phyloP scores from a whole-genome alignment of 345 rosid genomes.

The Gossypium thurberi region DNA sequence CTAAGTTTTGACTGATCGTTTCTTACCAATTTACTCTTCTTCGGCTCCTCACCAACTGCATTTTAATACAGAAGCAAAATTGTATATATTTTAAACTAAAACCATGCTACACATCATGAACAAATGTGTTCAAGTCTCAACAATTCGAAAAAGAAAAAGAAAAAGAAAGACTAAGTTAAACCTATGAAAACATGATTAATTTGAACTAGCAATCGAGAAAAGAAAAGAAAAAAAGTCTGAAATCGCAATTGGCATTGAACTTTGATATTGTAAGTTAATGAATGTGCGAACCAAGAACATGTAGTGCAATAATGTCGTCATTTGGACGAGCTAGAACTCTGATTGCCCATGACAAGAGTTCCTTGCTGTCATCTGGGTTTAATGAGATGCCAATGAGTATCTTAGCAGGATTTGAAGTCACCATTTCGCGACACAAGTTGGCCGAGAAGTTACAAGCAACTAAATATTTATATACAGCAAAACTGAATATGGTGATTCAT shows the following conservation, averaged over 20 bases:
- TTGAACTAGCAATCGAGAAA: too few species aligned
- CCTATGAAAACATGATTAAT: background rate
- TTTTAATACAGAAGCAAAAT: background rate
- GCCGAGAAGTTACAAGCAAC: background rate
- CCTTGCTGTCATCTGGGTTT: constrained; percentile 50
- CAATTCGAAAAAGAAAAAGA: too few species aligned
- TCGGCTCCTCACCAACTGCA: constrained; percentile 46
- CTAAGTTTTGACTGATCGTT: constrained; percentile 46
- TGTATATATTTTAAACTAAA: background rate
- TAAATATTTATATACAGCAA: background rate
- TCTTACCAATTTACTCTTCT: constrained; percentile 32
- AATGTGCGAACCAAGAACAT: constrained; percentile 52
- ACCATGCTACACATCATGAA: background rate
- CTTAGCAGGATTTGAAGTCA: constrained; percentile 36
- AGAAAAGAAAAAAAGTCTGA: background rate
- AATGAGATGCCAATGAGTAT: constrained; percentile 69
- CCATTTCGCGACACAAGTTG: constrained; percentile 31
- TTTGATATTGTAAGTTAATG: background rate
- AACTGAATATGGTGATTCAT: background rate
- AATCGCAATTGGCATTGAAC: background rate
- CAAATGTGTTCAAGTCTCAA: too few species aligned
- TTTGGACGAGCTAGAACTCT: constrained; percentile 62
- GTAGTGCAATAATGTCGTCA: constrained; percentile 67
- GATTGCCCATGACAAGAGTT: constrained; percentile 78
- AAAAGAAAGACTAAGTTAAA: too few species aligned